phyloP scores from a whole-genome alignment of 306 rosid genomes.

The Albizia julibrissin region DNA sequence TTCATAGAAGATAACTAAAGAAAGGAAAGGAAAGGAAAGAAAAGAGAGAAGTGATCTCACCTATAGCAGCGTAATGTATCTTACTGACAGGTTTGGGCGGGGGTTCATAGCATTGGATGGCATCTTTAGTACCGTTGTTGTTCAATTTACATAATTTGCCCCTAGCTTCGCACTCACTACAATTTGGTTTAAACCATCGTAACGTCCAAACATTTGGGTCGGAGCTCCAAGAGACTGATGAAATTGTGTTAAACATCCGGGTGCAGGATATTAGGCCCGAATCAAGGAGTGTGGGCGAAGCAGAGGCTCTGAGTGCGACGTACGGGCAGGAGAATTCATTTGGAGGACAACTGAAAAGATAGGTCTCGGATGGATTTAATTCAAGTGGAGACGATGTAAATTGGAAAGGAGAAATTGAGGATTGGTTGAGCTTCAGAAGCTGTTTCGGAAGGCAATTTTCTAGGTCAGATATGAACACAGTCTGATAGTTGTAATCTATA shows the following conservation, averaged over 20 bases:
- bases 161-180: slow-evolving; percentile 6
- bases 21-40: not conserved
- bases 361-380: not conserved
- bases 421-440: not conserved
- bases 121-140: slow-evolving; percentile 11
- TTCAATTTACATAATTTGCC: slow-evolving; percentile 25
- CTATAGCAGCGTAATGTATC: not conserved
- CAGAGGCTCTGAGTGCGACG: not conserved
- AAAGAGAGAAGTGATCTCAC: slow-evolving; percentile 16
- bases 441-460: slow-evolving; percentile 15
- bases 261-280: slow-evolving; percentile 7
- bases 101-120: slow-evolving; percentile 19
- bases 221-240: not conserved
- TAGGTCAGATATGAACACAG: not conserved
- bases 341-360: slow-evolving; percentile 8
- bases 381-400: not conserved
- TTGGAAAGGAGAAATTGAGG: slow-evolving; percentile 23
- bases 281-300: not conserved
- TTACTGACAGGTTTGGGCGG: slow-evolving; percentile 2
- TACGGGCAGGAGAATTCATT: slow-evolving; percentile 7
- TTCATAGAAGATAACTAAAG: not conserved
- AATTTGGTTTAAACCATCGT: slow-evolving; percentile 29
- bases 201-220: not conserved
- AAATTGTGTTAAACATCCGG: not conserved
- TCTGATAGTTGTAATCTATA: not conserved